Conservation (phyloP, 2,329 filamentous ascomycete genomes). For the Alternaria sp. region DNA sequence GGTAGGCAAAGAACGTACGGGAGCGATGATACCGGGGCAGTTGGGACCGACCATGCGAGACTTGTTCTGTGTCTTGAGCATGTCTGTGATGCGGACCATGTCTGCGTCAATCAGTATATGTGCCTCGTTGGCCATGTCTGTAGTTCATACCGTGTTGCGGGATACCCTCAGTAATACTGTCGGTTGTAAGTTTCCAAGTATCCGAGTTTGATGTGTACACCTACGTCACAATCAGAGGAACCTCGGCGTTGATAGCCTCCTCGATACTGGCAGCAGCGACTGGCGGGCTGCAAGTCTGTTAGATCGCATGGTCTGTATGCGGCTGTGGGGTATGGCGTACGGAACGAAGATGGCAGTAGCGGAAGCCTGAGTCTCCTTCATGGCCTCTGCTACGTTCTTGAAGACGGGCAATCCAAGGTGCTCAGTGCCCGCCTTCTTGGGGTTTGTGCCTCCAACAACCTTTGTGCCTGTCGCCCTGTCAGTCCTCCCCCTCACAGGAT, state of each 20-base stretch:
- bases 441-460: constrained; percentile 97
- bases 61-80: constrained; percentile 97
- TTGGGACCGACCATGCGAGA: constrained; percentile 96
- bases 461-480: constrained; percentile 74
- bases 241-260: constrained; percentile 91
- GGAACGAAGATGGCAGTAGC: constrained; percentile 97
- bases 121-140: background rate
- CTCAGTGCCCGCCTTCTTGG: constrained; percentile 92
- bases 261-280: constrained; percentile 94
- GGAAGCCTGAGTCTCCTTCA: constrained; percentile 87
- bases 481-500: constrained; percentile 31
- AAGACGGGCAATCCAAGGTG: constrained; percentile 95
- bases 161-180: constrained; percentile 90
- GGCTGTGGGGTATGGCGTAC: constrained; percentile 57
- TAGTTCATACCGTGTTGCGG: constrained; percentile 83
- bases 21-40: constrained; percentile 95
- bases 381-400: constrained; percentile 83
- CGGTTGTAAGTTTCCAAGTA: constrained; percentile 40
- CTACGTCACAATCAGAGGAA: constrained; percentile 89
- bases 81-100: constrained; percentile 98
- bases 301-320: constrained; percentile 19
- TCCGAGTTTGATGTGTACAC: constrained; percentile 23
- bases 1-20: constrained; percentile 52
- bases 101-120: constrained; percentile 60
- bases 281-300: constrained; percentile 69